Evolutionary conservation across 1,284 basidiomycete genomes (phyloP), one percentile per base, ranked within the genome.

Genomic region (Cutaneotrichosporon daszewskae): DNA sequence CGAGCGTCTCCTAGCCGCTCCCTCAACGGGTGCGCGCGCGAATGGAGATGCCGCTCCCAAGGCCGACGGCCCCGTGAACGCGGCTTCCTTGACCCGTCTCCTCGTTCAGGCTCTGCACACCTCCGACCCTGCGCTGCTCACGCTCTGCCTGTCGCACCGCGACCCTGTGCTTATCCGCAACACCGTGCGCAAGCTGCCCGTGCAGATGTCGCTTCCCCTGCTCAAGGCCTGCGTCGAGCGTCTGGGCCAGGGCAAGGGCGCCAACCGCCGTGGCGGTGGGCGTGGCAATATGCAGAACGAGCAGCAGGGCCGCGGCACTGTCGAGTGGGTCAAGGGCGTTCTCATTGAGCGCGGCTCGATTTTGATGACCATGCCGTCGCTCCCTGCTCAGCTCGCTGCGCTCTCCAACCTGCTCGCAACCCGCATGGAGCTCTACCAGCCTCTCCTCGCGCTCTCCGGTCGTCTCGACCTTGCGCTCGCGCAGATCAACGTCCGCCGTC

Each of bases 91-190:
- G 42, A 89, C 94, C 19, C 84, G 91, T 40, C 92, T 94, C 13
- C 78, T 99, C 37, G 88, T 94, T 38, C 95, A 99, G 72, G 94
- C 95, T 0, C 74, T 99, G 35, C 94, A 99, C 68, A 96, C 94
- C 3, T 85, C 86, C 17, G 95, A 99, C 74, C 80, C 84, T 1
- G 81, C 83, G 6, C 74, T 98, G 29, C 75, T 98, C 45, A 89
- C 95, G 60, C 83, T 85, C 22, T 96, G 91, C 72, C 74, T 99
- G 24, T 69, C 72, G 16, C 89, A 97, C 71, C 86, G 88, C 16
- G 84, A 95, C 56, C 75, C 79, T 9, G 72, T 75, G 1, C 74
- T 98, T 32, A 87, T 99, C 55, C 79, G 83, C 42, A 88, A 89
- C 64, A 96, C 94, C 1, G 84, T 98, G 33, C 79, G 82, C 52